Base-by-base conservation (phyloP, 768 basidiomycete species). In the Phylloporus scabripes region DNA sequence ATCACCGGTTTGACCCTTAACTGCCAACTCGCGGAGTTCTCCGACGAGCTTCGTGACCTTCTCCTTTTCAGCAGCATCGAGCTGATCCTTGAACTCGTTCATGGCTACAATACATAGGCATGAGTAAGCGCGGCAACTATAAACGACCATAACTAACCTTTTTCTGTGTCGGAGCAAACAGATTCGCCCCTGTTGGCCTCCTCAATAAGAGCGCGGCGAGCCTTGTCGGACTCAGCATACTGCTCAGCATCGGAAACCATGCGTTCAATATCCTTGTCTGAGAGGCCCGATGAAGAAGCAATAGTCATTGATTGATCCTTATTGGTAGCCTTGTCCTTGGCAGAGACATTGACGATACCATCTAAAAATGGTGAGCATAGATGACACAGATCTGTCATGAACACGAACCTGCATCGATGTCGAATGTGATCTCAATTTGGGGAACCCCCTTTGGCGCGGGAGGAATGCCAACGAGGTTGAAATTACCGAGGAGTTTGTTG, bases 401-500 rank as follows among this genome's bases (percentile, higher is more conserved):
- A 24, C 28, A 21, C 80, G 37, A 61, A 83, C 87, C 90, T 58
- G 92, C 94, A 66, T 97, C 95, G 51, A 99, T 99, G 71, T 98
- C 96, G 65, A 99, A 87, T n/a, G 85, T 85, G 61, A 87, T 87
- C 63, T 85, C 82, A 55, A 87, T 83, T 66, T 87, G 86, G 48
- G 85, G 85, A 23, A 87, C 78, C 60, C 81, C 81, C 72, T 83
- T 84, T 34, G 81, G 82, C 11, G 83, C 82, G 29, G 85, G 85
- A 5, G 96, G 95, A 50, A 99, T 93, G 45, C 95, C 96, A 52
- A 94, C 92, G 53, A 99, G 88, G 74, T 97, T 96, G 86, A 99
- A 99, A 77, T 97, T 95, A 54, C 96, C 96, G 50, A 99, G 86
- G 7, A 97, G 73, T 73, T 98, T 99, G 84, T 98, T 98, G 75